A percentile compares a stretch with the other conserved stretches of the same genome.
phyloP scores from a whole-genome alignment of 805 yeast genomes.

The Yarrowia deformans region DNA sequence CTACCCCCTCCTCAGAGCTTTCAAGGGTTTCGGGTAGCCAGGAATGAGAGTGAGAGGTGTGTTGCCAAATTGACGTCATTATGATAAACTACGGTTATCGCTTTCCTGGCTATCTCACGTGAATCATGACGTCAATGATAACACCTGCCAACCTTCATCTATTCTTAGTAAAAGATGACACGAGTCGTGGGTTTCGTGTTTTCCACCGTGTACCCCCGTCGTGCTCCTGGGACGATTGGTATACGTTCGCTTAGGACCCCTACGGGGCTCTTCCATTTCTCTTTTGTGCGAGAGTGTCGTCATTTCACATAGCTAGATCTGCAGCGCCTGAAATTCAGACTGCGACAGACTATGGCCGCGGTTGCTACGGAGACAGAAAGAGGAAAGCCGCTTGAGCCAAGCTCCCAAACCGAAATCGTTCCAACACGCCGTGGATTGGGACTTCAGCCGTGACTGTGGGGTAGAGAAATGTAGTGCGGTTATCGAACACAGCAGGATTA shows the following conservation, averaged over 20 bases:
- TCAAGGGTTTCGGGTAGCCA: not conserved
- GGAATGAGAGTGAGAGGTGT: constrained; percentile 2
- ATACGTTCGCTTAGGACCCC: not conserved
- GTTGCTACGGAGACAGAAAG: constrained; percentile 31
- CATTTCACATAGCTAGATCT: constrained; percentile 26
- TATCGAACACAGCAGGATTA: too few species aligned
- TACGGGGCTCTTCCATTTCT: not conserved
- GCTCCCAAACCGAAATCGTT: not conserved
- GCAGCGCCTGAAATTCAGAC: constrained; percentile 3
- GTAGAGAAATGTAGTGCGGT: not conserved
- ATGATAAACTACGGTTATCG: not conserved
- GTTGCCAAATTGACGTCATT: constrained; percentile 9
- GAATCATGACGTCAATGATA: constrained; percentile 1
- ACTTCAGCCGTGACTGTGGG: constrained; percentile 30
- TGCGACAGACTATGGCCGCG: not conserved
- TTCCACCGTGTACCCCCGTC: not conserved
- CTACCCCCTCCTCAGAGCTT: not conserved
- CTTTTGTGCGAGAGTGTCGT: not conserved
- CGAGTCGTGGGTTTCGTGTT: constrained; percentile 9
- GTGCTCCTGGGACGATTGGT: not conserved
- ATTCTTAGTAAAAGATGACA: not conserved
- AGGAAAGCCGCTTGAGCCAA: constrained; percentile 4
- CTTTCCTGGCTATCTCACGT: not conserved
- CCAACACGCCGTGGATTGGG: constrained; percentile 11
- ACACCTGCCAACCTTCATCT: not conserved